These are phyloP conservation scores for Ophiostoma himal-ulmi DNA, from an alignment of 2,329 filamentous ascomycete species.

Conservation along the genomic window DNA sequence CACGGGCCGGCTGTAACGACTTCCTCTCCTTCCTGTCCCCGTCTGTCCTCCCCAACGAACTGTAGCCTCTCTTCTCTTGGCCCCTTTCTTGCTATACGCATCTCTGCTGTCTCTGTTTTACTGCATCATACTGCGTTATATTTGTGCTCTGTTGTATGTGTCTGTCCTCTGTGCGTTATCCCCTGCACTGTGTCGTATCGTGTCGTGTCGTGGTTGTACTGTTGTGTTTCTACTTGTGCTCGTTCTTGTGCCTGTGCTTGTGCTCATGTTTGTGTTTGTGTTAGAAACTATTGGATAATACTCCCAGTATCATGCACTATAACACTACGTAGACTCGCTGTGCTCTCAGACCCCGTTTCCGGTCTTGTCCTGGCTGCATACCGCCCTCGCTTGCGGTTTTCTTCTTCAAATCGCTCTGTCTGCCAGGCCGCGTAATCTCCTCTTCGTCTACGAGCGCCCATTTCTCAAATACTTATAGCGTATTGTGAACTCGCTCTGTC, in stretches of 20 bases:
- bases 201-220: background rate
- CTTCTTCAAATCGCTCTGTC: background rate
- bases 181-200: background rate
- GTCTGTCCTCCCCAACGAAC: background rate
- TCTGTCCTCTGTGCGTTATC: background rate
- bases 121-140: background rate
- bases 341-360: background rate
- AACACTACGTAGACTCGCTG: background rate
- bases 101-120: background rate
- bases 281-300: background rate
- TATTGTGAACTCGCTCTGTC: background rate
- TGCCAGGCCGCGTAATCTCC: background rate
- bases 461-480: background rate
- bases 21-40: background rate
- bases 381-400: background rate
- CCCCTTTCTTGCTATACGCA: background rate
- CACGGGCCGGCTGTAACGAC: background rate
- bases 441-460: background rate
- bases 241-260: background rate
- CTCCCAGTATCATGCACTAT: background rate
- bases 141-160: constrained; percentile 3
- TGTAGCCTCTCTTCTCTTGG: background rate
- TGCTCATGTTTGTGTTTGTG: background rate
- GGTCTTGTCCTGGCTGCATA: background rate
- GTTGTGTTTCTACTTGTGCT: background rate